Evolutionary conservation across 495 filamentous ascomycete species (phyloP).

Genomic region (Penicillium pancosmium): DNA sequence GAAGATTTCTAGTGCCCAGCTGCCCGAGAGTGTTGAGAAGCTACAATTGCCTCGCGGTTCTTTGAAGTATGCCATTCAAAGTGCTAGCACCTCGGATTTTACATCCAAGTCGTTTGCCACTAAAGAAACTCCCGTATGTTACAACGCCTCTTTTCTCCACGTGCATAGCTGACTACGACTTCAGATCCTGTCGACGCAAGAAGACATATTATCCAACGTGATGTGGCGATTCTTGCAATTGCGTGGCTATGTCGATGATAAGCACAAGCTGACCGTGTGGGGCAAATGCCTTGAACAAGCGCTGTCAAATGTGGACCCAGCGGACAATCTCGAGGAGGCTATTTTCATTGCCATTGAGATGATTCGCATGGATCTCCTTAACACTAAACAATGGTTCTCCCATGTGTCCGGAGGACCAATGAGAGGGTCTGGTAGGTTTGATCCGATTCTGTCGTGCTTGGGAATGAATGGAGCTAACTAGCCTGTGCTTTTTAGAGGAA

Average conservation of each 20-base stretch:
- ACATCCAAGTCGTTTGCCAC: slow-evolving; percentile 61
- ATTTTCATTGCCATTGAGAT: slow-evolving; percentile 81
- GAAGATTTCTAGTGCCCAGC: slow-evolving; percentile 63
- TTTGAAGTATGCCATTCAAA: slow-evolving; percentile 50
- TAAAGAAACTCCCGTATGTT: slow-evolving; percentile 40
- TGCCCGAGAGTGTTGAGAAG: slow-evolving; percentile 47
- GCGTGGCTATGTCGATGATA: slow-evolving; percentile 78
- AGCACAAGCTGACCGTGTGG: slow-evolving; percentile 83
- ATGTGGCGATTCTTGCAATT: slow-evolving; percentile 89
- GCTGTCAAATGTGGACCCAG: slow-evolving; percentile 60
- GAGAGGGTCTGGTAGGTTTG: slow-evolving; percentile 55
- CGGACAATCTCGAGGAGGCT: slow-evolving; percentile 60
- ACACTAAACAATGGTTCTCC: slow-evolving; percentile 60
- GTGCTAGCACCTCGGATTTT: slow-evolving; percentile 67
- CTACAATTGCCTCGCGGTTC: slow-evolving; percentile 42
- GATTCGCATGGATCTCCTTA: slow-evolving; percentile 74
- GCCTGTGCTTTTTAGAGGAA: slow-evolving; percentile 42
- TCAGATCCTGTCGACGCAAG: slow-evolving; percentile 50
- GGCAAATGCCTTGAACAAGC: slow-evolving; percentile 75
- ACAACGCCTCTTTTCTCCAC: neutral
- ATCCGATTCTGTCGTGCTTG: neutral
- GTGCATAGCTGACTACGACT: neutral
- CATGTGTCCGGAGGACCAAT: slow-evolving; percentile 61
- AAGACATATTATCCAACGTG: slow-evolving; percentile 76
- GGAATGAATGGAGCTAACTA: neutral